Conservation (phyloP, 2,329 filamentous ascomycete genomes). For the Penicillium corylophilum region DNA sequence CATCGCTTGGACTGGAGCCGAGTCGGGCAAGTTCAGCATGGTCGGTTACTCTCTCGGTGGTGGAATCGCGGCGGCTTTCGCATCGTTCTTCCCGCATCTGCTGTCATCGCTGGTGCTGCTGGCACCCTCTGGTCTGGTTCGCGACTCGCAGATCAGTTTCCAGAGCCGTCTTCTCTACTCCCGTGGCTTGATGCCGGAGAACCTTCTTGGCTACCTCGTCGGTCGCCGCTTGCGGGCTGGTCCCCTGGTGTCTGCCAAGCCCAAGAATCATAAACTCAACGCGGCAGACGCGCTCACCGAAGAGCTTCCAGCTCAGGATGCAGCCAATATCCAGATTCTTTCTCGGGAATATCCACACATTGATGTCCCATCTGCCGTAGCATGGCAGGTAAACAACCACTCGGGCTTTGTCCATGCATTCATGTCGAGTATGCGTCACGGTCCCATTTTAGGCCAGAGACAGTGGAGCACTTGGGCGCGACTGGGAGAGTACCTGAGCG, state of each 20-base stretch:
- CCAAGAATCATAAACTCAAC: constrained; percentile 35
- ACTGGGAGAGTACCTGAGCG: constrained; percentile 53
- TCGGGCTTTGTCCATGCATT: constrained; percentile 68
- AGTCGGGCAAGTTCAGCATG: constrained; percentile 61
- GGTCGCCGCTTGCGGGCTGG: constrained; percentile 50
- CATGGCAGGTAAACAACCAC: constrained; percentile 69
- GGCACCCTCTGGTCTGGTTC: constrained; percentile 74
- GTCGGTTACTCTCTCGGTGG: constrained; percentile 81
- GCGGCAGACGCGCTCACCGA: constrained; percentile 43
- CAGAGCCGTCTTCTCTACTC: constrained; percentile 64
- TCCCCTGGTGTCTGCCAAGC: constrained; percentile 35
- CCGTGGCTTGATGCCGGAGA: constrained; percentile 59
- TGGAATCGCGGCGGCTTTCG: constrained; percentile 68
- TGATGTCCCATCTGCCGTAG: constrained; percentile 62
- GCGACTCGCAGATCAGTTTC: constrained; percentile 61
- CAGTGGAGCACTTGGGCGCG: constrained; percentile 59
- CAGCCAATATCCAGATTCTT: constrained; percentile 47
- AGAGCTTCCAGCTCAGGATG: constrained; percentile 37
- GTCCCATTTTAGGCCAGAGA: constrained; percentile 64
- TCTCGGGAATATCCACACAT: constrained; percentile 53
- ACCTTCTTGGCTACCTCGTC: constrained; percentile 54
- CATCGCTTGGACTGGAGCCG: constrained; percentile 61
- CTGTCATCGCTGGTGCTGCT: constrained; percentile 71
- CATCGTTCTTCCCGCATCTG: constrained; percentile 66
- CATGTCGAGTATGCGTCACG: constrained; percentile 67